Conservation (phyloP, 805 yeast genomes). For the Yarrowia deformans region DNA sequence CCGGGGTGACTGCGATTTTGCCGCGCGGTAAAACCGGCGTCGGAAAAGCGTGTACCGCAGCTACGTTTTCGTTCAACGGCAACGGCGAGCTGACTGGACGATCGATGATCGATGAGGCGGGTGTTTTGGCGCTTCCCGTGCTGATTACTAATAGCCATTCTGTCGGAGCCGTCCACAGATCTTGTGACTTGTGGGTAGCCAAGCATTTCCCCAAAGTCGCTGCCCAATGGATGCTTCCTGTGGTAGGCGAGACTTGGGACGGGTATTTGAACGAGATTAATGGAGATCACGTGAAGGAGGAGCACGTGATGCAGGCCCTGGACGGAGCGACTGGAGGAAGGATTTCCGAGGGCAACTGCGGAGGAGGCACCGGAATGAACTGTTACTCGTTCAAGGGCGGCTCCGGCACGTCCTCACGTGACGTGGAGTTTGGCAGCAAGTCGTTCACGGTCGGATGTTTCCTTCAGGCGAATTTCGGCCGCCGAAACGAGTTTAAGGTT, state of each 20-base stretch:
- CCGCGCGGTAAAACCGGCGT: constrained; percentile 24
- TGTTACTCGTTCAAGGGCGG: constrained; percentile 37
- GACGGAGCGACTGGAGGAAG: background rate
- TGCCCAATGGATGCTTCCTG: constrained; percentile 33
- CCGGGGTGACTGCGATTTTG: constrained; percentile 22
- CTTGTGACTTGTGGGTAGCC: constrained; percentile 11
- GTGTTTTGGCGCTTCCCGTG: constrained; percentile 13
- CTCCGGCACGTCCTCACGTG: constrained; percentile 4
- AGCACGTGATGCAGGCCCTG: constrained; percentile 8
- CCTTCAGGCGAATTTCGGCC: constrained; percentile 23
- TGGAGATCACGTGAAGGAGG: constrained; percentile 31
- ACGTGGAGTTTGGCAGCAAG: background rate
- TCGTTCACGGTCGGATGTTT: constrained; percentile 11
- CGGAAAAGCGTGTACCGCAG: constrained; percentile 25
- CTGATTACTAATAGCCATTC: constrained; percentile 12
- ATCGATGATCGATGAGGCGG: constrained; percentile 34
- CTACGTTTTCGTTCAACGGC: constrained; percentile 26
- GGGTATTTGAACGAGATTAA: constrained; percentile 27
- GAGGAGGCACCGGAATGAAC: constrained; percentile 31
- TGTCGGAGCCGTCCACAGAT: constrained; percentile 18
- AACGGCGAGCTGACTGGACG: constrained; percentile 23
- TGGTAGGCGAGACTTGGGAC: constrained; percentile 32
- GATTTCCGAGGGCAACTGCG: constrained; percentile 5
- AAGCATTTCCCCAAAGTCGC: constrained; percentile 15
- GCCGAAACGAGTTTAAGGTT: constrained; percentile 14